Evolutionary conservation across 305 asterid species (phyloP).

Genomic region (Plantago coronopus): DNA sequence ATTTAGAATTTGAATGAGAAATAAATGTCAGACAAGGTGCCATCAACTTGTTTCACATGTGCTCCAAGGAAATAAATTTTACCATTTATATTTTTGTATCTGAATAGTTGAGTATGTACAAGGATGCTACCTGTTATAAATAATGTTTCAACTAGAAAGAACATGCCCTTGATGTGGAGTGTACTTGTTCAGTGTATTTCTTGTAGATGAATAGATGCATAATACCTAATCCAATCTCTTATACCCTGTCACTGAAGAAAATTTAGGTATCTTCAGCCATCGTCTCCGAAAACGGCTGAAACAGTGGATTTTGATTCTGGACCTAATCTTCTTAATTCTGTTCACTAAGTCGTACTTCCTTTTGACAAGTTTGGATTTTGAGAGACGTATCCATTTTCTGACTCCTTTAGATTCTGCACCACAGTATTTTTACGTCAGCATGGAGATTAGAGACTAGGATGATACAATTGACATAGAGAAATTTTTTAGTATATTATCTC

Average conservation of each 20-base stretch:
- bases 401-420: constrained; percentile 36
- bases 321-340: constrained; percentile 36
- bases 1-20: background rate
- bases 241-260: constrained; percentile 39
- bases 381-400: constrained; percentile 35
- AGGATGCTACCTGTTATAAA: too few species aligned
- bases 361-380: constrained; percentile 30
- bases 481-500: background rate
- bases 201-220: background rate
- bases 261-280: constrained; percentile 39
- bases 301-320: constrained; percentile 44
- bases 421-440: constrained; percentile 12
- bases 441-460: background rate
- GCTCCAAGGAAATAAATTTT: constrained; percentile 1
- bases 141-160: background rate
- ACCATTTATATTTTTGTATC: background rate
- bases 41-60: constrained; percentile 3
- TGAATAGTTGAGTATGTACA: background rate
- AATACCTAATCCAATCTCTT: constrained; percentile 27
- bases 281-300: constrained; percentile 32
- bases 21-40: background rate
- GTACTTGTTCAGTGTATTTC: background rate
- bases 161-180: background rate
- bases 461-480: background rate
- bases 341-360: constrained; percentile 29